Evolutionary conservation across 139 green algal genomes (phyloP).

Genomic region (Mesostigma viride): DNA sequence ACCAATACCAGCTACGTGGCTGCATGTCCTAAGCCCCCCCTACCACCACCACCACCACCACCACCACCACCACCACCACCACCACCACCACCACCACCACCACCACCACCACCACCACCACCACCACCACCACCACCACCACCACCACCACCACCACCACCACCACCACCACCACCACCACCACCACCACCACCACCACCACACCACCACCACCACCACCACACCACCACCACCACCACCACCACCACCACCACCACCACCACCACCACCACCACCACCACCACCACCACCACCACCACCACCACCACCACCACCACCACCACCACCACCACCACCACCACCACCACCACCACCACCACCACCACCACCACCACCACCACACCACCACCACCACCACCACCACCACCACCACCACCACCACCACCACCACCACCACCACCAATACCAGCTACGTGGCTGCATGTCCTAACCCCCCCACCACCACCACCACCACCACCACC

Average conservation of each 20-base stretch:
- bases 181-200: not conserved
- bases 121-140: not conserved
- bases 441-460: not conserved
- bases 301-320: not conserved
- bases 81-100: constrained; percentile 1
- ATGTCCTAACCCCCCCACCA: not conserved
- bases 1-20: no score
- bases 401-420: constrained; percentile 1
- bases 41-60: not conserved
- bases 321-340: not conserved
- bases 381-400: constrained; percentile 1
- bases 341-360: constrained; percentile 1
- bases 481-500: constrained; percentile 1
- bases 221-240: constrained; percentile 1
- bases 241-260: constrained; percentile 1
- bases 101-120: constrained; percentile 1
- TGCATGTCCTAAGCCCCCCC: no score
- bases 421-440: constrained; percentile 2
- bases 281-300: no score
- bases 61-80: not conserved
- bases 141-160: constrained; percentile 1
- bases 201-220: constrained; percentile 1
- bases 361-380: constrained; percentile 1
- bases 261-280: constrained; percentile 1
- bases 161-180: constrained; percentile 1